Percentiles rank a stretch among this genome's conserved stretches.
phyloP scores from a whole-genome alignment of 441 rosid species.

The Gossypium lobatum region DNA sequence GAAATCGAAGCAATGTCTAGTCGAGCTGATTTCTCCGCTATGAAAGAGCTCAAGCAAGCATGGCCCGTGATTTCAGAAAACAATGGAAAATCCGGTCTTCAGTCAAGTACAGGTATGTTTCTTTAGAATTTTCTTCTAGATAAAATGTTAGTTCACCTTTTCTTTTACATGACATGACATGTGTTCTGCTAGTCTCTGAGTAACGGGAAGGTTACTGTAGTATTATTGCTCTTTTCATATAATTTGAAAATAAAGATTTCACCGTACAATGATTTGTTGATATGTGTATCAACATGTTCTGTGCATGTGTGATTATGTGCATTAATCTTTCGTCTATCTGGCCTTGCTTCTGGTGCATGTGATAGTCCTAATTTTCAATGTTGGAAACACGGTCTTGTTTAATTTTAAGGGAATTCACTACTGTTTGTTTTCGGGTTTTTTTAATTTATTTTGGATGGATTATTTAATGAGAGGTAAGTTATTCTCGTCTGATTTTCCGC shows the following conservation, averaged over 20 bases:
- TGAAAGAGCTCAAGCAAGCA: constrained; percentile 29
- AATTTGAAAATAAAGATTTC: constrained; percentile 12
- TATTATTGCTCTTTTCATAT: neutral
- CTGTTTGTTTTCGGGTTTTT: neutral
- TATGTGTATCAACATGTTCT: neutral
- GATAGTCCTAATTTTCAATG: neutral
- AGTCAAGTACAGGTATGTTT: constrained; percentile 32
- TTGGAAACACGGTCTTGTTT: neutral
- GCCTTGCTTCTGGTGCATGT: neutral
- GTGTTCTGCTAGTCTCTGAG: neutral
- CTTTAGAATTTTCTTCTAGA: constrained; percentile 8
- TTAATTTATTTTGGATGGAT: neutral
- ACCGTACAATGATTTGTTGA: neutral
- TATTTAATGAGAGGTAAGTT: neutral
- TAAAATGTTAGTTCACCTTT: neutral
- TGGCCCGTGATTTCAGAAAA: constrained; percentile 51
- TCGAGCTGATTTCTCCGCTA: constrained; percentile 43
- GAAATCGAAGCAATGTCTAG: constrained; percentile 63
- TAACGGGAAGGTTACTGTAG: neutral
- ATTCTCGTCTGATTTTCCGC: neutral
- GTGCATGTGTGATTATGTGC: neutral
- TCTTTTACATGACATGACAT: neutral
- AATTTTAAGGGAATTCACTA: neutral
- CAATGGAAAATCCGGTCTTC: constrained; percentile 41
- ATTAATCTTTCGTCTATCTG: neutral